A percentile compares a stretch with the other conserved stretches of the same genome.
Evolutionary conservation across 1,284 basidiomycete species (phyloP).

Genomic region (Ustilago curta): DNA sequence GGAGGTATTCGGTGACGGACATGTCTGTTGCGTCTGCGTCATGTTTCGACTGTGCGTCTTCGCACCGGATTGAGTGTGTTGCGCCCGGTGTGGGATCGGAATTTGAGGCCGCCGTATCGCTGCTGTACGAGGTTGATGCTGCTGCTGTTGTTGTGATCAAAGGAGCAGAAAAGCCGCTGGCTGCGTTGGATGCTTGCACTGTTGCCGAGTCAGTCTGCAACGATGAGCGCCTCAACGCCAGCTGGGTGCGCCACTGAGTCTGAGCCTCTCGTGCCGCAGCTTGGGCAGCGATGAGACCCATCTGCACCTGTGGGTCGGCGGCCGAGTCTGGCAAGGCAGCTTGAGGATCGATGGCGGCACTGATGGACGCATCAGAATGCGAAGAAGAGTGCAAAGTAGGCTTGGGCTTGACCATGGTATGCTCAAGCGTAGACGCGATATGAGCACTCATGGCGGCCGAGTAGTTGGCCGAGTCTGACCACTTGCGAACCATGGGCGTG

Average conservation of each 20-base stretch:
- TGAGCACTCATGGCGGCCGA: constrained; percentile 58
- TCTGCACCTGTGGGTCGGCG: constrained; percentile 32
- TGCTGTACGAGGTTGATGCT: not conserved
- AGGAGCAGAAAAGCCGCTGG: not conserved
- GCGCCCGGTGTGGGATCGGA: not conserved
- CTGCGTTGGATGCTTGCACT: not conserved
- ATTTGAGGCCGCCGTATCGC: not conserved
- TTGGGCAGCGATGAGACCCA: constrained; percentile 51
- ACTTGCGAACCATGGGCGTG: constrained; percentile 36
- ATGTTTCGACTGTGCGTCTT: not conserved
- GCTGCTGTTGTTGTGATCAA: not conserved
- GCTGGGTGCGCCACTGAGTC: constrained; percentile 50
- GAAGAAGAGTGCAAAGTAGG: not conserved
- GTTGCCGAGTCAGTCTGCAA: constrained; percentile 11
- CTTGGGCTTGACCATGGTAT: constrained; percentile 24
- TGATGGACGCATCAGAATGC: constrained; percentile 13
- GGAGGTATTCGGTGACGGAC: constrained; percentile 45
- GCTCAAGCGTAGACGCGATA: constrained; percentile 39
- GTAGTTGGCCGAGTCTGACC: constrained; percentile 45
- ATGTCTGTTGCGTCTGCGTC: constrained; percentile 13
- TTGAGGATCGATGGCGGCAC: constrained; percentile 23
- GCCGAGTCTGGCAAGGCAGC: constrained; percentile 10
- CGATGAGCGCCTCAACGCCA: constrained; percentile 36
- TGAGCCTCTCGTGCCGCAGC: constrained; percentile 55
- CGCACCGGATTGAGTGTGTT: no score